Evolutionary conservation across 768 basidiomycete genomes (phyloP).

Genomic region (Collybia sordida): DNA sequence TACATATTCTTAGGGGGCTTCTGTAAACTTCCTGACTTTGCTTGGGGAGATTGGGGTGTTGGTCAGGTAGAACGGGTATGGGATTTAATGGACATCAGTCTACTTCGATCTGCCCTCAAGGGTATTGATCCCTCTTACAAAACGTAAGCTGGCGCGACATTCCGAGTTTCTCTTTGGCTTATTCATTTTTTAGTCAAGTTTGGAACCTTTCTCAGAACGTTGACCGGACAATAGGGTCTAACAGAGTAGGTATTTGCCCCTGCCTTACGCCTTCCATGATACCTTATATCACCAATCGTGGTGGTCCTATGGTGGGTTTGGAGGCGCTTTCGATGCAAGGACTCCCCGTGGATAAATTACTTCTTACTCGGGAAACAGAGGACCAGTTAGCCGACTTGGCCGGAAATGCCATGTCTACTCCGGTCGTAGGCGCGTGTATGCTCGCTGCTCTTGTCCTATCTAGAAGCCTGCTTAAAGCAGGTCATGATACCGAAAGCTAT

Average conservation of each 20-base stretch:
- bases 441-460: slow-evolving; percentile 76
- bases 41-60: slow-evolving; percentile 94
- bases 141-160: slow-evolving; percentile 54
- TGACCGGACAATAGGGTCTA: slow-evolving; percentile 83
- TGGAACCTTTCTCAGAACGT: slow-evolving; percentile 99
- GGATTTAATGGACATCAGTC: slow-evolving; percentile 92
- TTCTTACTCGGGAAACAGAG: slow-evolving; percentile 90
- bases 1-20: slow-evolving; percentile 55
- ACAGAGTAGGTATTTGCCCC: slow-evolving; percentile 81
- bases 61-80: slow-evolving; percentile 93
- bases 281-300: slow-evolving; percentile 92
- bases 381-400: slow-evolving; percentile 94
- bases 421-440: slow-evolving; percentile 90
- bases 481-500: slow-evolving; percentile 65
- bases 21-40: slow-evolving; percentile 84
- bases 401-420: slow-evolving; percentile 97
- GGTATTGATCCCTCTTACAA: slow-evolving; percentile 88
- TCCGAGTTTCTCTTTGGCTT: slow-evolving; percentile 9
- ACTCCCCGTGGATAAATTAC: slow-evolving; percentile 86
- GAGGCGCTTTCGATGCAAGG: slow-evolving; percentile 95
- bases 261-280: slow-evolving; percentile 98
- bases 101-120: slow-evolving; percentile 75
- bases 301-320: slow-evolving; percentile 92
- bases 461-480: slow-evolving; percentile 63
- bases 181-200: slow-evolving; percentile 55